Percentiles rank a stretch among this genome's conserved stretches.
phyloP scores from a whole-genome alignment of 805 yeast genomes.

The Suhomyces sp. region DNA sequence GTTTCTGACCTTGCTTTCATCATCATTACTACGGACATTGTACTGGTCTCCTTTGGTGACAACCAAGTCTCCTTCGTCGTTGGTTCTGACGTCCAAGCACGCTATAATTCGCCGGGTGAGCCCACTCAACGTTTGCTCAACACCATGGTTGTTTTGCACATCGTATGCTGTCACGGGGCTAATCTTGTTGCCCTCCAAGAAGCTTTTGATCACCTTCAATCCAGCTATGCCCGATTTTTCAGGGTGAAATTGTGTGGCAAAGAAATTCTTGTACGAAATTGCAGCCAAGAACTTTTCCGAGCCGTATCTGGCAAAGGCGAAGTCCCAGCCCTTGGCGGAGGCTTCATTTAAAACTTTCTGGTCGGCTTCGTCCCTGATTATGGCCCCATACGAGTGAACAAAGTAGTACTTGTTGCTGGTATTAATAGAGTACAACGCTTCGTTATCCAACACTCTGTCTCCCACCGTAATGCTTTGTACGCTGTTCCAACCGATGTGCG shows the following conservation, averaged over 20 bases:
- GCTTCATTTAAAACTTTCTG: slow-evolving; percentile 26
- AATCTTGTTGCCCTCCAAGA: slow-evolving; percentile 50
- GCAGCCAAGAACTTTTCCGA: slow-evolving; percentile 82
- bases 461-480: slow-evolving; percentile 25
- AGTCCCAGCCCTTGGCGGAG: slow-evolving; percentile 57
- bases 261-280: slow-evolving; percentile 66
- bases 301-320: slow-evolving; percentile 73
- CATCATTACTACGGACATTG: slow-evolving; percentile 64
- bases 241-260: slow-evolving; percentile 99
- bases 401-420: slow-evolving; percentile 78
- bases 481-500: slow-evolving; percentile 95
- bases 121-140: slow-evolving; percentile 50
- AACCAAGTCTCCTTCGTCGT: slow-evolving; percentile 91
- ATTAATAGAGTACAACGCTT: slow-evolving; percentile 58
- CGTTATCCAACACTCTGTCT: slow-evolving; percentile 21
- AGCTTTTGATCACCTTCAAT: slow-evolving; percentile 66
- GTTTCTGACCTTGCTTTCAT: slow-evolving; percentile 66
- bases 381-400: slow-evolving; percentile 91
- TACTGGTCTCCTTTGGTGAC: slow-evolving; percentile 99
- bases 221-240: slow-evolving; percentile 96
- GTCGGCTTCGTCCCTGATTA: slow-evolving; percentile 39
- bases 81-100: slow-evolving; percentile 93
- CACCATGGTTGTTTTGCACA: slow-evolving; percentile 18
- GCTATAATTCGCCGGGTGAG: slow-evolving; percentile 91
- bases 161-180: slow-evolving; percentile 23